Evolutionary conservation across 2,329 filamentous ascomycete species (phyloP).

Genomic region (Thelonectria rubi): DNA sequence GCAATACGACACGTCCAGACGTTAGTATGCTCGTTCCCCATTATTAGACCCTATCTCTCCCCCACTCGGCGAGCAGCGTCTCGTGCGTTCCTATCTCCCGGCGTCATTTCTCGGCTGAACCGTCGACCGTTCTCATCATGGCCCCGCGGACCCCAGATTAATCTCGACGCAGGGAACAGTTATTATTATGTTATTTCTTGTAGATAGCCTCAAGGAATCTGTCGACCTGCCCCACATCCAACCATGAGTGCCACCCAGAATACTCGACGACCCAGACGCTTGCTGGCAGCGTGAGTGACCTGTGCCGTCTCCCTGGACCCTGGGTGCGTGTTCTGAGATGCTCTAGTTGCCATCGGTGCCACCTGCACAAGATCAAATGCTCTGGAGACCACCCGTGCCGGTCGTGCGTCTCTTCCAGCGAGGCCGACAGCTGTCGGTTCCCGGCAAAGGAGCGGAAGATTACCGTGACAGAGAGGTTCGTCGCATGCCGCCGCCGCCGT

Average conservation of each 20-base stretch:
- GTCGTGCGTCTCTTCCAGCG: constrained; percentile 50
- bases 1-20: not conserved
- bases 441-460: constrained; percentile 53
- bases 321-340: not conserved
- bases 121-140: not conserved
- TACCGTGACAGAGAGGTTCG: constrained; percentile 45
- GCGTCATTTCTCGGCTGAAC: no score
- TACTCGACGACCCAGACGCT: constrained; percentile 36
- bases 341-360: constrained; percentile 52
- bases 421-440: constrained; percentile 51
- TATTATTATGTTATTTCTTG: constrained; percentile 24
- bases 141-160: not conserved
- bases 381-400: constrained; percentile 54
- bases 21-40: not conserved
- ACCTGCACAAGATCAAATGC: constrained; percentile 57
- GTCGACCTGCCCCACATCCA: constrained; percentile 8
- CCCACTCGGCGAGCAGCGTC: not conserved
- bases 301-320: not conserved
- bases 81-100: no score
- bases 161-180: not conserved
- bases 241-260: constrained; percentile 28
- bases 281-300: constrained; percentile 40
- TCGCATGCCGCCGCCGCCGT: constrained; percentile 31
- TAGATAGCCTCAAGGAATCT: constrained; percentile 14
- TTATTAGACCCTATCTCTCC: not conserved